Base-by-base conservation (phyloP, 2,329 filamentous ascomycete species). In the Microdochium paspali region DNA sequence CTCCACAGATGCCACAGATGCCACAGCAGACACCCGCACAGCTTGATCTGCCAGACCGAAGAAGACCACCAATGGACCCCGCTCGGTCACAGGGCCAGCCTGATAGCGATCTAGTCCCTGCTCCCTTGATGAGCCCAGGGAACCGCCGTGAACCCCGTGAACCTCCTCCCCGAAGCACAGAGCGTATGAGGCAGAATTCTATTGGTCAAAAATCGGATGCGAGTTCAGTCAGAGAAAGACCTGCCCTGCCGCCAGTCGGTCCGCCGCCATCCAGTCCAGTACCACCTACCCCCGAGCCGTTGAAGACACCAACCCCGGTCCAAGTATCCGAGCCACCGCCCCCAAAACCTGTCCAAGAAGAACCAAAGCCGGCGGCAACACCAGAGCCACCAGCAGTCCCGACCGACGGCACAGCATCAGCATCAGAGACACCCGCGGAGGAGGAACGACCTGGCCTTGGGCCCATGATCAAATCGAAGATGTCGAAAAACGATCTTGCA, bases 401-500 rank as follows among this genome's bases (percentile, higher is more conserved):
- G 20, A 9, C 9, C 3, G 42, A 44, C 26, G 42, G 47, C 50
- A 51, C 60, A 4, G 54, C 51, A 7, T 51, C 60, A 4, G 54
- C 51, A 7, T 49, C 59, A 2, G 62, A 64, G 28, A 53, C 61
- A 6, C 54, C 61, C 24, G 46, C 53, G 2, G 70, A 73, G 46
- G 72, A 75, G 2, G 58, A 51, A 6, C 69, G 87, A n/a, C 88
- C 89, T 18, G 90, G 89, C 1, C 74, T 95, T 6, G 89, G 89
- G 0, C 88, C 90, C 2, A 95, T 95, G 90, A 85, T 96, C 57
- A 91, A 88, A 65, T 80, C 84, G 52, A 88, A 87, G 60, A 80
- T 78, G 51, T 84, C 82, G 1, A 82, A 77, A 52, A 76, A 73
- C n/a, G 84, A 93, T 48, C 74, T 93, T 56, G 87, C 87, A 20